phyloP scores from a whole-genome alignment of 129 eudicot genomes.

The Arctium lappa region DNA sequence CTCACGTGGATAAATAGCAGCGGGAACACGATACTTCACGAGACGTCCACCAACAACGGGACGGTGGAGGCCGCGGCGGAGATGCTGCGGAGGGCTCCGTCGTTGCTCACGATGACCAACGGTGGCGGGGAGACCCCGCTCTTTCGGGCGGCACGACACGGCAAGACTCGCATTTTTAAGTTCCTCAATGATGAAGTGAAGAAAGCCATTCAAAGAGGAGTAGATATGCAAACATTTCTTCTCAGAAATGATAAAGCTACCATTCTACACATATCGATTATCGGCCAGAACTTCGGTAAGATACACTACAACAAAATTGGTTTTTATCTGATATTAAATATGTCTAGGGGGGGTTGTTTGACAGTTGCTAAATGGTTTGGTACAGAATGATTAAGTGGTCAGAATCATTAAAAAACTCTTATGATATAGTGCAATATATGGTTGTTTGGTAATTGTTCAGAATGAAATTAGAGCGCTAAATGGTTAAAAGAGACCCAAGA shows the following conservation, averaged over 20 bases:
- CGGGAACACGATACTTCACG: constrained; percentile 24
- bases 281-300: constrained; percentile 22
- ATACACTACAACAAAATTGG: background rate
- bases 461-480: no score
- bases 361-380: no score
- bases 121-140: constrained; percentile 1
- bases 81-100: background rate
- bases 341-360: no score
- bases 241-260: background rate
- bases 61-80: background rate
- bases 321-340: no score
- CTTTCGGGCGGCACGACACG: constrained; percentile 15
- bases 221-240: background rate
- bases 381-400: no score
- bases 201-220: background rate
- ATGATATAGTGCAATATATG: no score
- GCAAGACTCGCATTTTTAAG: constrained; percentile 10
- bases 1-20: background rate
- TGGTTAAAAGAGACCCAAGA: no score
- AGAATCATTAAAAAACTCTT: no score
- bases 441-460: no score
- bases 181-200: constrained; percentile 2
- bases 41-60: constrained; percentile 3
- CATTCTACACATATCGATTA: constrained; percentile 21
- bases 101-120: constrained; percentile 4